Conservation (phyloP, 176 grass and related monocot species). For the Cocos nucifera region DNA sequence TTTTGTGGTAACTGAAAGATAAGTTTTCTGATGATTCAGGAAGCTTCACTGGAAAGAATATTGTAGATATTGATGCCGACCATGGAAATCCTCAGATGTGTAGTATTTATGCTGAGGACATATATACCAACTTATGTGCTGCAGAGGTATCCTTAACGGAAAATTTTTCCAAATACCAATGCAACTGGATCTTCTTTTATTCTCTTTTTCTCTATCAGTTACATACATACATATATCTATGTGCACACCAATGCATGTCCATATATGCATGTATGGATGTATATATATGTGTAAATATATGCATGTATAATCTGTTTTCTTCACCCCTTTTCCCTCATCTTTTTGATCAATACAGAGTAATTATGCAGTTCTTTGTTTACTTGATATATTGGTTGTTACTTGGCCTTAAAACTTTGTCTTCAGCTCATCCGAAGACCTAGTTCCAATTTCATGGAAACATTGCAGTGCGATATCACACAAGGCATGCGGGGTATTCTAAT, state of each 20-base stretch:
- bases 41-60: conserved; percentile 13
- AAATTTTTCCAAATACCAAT: not conserved
- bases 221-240: not conserved
- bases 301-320: no score
- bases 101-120: conserved; percentile 33
- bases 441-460: conserved; percentile 21
- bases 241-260: no score
- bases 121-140: conserved; percentile 53
- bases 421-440: conserved; percentile 19
- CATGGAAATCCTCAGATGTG: conserved; percentile 66
- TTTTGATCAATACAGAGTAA: not conserved
- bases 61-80: conserved; percentile 51
- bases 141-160: conserved; percentile 37
- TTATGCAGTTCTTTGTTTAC: not conserved
- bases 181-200: conserved; percentile 7
- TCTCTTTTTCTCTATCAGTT: not conserved
- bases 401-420: not conserved
- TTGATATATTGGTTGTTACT: not conserved
- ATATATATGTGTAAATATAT: no score
- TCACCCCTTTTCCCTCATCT: not conserved
- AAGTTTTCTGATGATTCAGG: conserved; percentile 34
- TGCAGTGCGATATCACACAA: conserved; percentile 27
- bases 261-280: no score
- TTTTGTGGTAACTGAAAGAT: not conserved
- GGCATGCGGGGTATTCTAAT: conserved; percentile 50